Percentiles rank a stretch among this genome's conserved stretches.
These are phyloP conservation scores for Colletotrichum acutatum DNA, from an alignment of 2,329 filamentous ascomycete genomes.

Conservation along the genomic window DNA sequence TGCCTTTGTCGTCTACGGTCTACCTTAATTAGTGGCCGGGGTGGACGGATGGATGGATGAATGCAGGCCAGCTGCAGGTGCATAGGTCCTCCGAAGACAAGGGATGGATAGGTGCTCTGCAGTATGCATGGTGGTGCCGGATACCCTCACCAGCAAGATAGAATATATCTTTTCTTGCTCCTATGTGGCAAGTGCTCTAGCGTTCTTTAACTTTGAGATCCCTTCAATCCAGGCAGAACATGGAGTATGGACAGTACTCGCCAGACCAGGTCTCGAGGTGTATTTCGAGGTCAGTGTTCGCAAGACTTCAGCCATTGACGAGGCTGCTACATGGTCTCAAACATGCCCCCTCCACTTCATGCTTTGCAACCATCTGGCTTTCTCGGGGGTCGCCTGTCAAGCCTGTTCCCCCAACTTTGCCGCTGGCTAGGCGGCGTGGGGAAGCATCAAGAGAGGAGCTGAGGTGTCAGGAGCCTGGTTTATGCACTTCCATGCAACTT, in stretches of 20 bases:
- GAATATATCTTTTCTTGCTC: neutral
- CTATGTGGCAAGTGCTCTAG: neutral
- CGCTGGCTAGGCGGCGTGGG: neutral
- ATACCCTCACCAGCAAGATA: neutral
- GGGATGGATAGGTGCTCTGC: neutral
- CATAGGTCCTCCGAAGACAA: neutral
- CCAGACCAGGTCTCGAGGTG: neutral
- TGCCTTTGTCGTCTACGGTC: neutral
- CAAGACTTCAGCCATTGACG: conserved; percentile 1
- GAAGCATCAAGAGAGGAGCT: neutral
- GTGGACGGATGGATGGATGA: neutral
- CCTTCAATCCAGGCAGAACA: neutral
- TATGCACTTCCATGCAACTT: conserved; percentile 22
- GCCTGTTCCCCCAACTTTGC: neutral
- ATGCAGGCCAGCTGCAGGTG: neutral
- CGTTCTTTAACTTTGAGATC: neutral
- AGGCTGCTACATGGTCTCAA: conserved; percentile 33
- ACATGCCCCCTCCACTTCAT: conserved; percentile 26
- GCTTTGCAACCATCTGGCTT: conserved; percentile 3
- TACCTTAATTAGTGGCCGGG: neutral
- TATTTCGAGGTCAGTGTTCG: conserved; percentile 10
- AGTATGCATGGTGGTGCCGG: neutral
- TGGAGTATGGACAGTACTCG: neutral
- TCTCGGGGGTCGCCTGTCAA: neutral
- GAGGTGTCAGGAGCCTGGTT: conserved; percentile 31